phyloP scores from a whole-genome alignment of 768 basidiomycete species.

The Rhizopogon vesiculosus region DNA sequence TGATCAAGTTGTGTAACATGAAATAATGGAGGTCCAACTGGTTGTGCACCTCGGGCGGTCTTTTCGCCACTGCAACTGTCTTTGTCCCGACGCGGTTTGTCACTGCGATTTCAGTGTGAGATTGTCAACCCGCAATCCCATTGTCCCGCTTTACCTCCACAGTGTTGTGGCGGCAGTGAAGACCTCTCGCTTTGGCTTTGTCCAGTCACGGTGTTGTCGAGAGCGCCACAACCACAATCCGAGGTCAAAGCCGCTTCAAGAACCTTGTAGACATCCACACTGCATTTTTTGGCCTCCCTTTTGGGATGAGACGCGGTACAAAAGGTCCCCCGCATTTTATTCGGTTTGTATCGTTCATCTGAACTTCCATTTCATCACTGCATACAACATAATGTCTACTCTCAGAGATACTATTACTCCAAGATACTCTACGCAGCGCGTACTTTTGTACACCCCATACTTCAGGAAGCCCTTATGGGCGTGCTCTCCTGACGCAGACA shows the following conservation, averaged over 20 bases:
- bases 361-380: neutral
- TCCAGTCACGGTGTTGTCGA: slow-evolving; percentile 10
- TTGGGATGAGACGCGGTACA: slow-evolving; percentile 7
- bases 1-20: neutral
- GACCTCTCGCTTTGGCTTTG: slow-evolving; percentile 22
- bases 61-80: slow-evolving; percentile 3
- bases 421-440: neutral
- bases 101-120: neutral
- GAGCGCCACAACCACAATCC: slow-evolving; percentile 3
- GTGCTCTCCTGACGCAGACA: slow-evolving; percentile 6
- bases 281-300: slow-evolving; percentile 4
- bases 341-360: neutral
- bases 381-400: slow-evolving; percentile 5
- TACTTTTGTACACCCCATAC: slow-evolving; percentile 4
- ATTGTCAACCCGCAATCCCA: slow-evolving; percentile 3
- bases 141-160: slow-evolving; percentile 4
- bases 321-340: slow-evolving; percentile 9
- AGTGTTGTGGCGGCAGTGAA: slow-evolving; percentile 12
- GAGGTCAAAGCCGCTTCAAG: slow-evolving; percentile 13
- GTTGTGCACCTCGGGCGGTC: neutral
- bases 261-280: slow-evolving; percentile 3
- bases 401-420: neutral
- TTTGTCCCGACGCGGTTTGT: slow-evolving; percentile 19
- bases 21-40: neutral
- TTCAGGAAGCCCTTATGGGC: slow-evolving; percentile 7